phyloP scores from a whole-genome alignment of 345 rosid species.

The Aquilaria malaccensis region DNA sequence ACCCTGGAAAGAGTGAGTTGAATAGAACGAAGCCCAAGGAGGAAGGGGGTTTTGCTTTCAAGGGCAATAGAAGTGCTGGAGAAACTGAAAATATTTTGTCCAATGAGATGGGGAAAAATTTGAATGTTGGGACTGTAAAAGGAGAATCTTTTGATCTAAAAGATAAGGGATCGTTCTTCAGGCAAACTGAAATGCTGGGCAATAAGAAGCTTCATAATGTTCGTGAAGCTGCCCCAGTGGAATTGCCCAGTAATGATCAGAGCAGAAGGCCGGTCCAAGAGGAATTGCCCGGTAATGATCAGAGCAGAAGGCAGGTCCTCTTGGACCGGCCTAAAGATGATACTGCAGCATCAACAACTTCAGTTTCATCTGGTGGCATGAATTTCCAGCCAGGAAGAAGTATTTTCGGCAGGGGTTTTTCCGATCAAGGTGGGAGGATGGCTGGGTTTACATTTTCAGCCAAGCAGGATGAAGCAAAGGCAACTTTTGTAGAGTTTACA shows the following conservation, averaged over 20 bases:
- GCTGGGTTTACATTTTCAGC: slow-evolving; percentile 23
- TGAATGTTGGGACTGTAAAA: slow-evolving; percentile 31
- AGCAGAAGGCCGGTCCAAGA: slow-evolving; percentile 14
- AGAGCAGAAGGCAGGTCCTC: slow-evolving; percentile 21
- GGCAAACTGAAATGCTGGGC: slow-evolving; percentile 22
- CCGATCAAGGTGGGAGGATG: slow-evolving; percentile 16
- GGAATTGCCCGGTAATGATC: slow-evolving; percentile 19
- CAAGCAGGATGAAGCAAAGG: slow-evolving; percentile 20
- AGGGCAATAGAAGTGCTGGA: slow-evolving; percentile 22
- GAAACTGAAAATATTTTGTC: slow-evolving; percentile 37
- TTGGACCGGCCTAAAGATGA: slow-evolving; percentile 1
- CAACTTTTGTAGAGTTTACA: slow-evolving; percentile 41
- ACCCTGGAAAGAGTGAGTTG: background rate
- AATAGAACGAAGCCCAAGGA: slow-evolving; percentile 10
- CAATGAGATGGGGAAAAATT: slow-evolving; percentile 50
- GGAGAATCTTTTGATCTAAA: slow-evolving; percentile 25
- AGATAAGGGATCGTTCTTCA: slow-evolving; percentile 13
- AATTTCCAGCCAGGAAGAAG: slow-evolving; percentile 5
- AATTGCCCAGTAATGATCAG: slow-evolving; percentile 4
- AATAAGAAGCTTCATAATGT: slow-evolving; percentile 19
- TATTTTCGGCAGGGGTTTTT: slow-evolving; percentile 18
- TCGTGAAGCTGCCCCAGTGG: slow-evolving; percentile 20
- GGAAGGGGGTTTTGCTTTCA: slow-evolving; percentile 17
- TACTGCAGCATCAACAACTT: slow-evolving; percentile 16
- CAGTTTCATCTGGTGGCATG: slow-evolving; percentile 8